phyloP scores from a whole-genome alignment of 2,329 filamentous ascomycete species.

The Mariannaea elegans region DNA sequence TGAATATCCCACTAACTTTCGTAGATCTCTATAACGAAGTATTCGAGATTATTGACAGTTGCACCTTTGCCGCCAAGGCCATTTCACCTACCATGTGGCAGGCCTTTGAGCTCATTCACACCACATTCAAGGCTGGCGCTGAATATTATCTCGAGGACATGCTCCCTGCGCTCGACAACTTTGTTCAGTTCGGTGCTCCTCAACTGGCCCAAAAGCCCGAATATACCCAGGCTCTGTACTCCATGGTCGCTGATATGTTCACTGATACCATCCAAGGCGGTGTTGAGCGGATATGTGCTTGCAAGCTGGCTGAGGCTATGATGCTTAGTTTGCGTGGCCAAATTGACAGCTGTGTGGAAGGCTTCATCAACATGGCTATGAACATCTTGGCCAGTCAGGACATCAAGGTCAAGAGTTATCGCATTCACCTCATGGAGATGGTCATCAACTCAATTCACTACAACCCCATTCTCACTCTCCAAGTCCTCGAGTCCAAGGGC shows the following conservation, averaged over 20 bases:
- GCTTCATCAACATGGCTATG: slow-evolving; percentile 93
- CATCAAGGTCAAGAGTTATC: slow-evolving; percentile 89
- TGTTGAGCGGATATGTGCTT: slow-evolving; percentile 94
- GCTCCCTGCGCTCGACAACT: slow-evolving; percentile 97
- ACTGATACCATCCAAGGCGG: slow-evolving; percentile 90
- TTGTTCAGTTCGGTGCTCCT: slow-evolving; percentile 88
- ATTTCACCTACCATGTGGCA: slow-evolving; percentile 99
- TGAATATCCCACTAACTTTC: slow-evolving; percentile 26
- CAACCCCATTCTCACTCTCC: slow-evolving; percentile 85
- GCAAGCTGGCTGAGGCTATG: slow-evolving; percentile 95
- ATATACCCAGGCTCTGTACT: slow-evolving; percentile 87
- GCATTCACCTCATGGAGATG: slow-evolving; percentile 98
- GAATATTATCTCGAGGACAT: slow-evolving; percentile 99
- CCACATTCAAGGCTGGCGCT: slow-evolving; percentile 95
- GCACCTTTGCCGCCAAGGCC: slow-evolving; percentile 95
- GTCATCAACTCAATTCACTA: slow-evolving; percentile 99
- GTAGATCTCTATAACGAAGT: slow-evolving; percentile 94
- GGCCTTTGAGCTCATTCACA: slow-evolving; percentile 95
- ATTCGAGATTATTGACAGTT: slow-evolving; percentile 99
- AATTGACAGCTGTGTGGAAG: slow-evolving; percentile 86
- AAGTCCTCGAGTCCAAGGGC: slow-evolving; percentile 86
- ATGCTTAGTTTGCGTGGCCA: slow-evolving; percentile 93
- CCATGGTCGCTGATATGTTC: slow-evolving; percentile 97
- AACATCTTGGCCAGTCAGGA: slow-evolving; percentile 77
- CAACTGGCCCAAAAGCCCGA: slow-evolving; percentile 83